Base-by-base conservation (phyloP, 2,329 filamentous ascomycete genomes). In the Ophiostoma sp. region DNA sequence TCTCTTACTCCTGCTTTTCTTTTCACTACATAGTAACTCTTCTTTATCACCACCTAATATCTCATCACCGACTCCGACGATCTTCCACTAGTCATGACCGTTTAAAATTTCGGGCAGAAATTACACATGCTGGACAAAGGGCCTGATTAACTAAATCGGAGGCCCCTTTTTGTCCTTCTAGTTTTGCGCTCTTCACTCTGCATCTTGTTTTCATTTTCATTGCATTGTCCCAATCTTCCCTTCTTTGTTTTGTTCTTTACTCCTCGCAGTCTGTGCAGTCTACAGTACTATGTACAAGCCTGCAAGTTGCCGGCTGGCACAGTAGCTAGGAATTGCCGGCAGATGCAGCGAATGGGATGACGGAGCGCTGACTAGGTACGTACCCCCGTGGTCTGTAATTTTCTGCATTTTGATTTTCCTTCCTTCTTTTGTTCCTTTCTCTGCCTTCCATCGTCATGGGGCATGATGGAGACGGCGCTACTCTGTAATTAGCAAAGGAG, bases 41-140 rank as follows among this genome's bases (percentile, higher is more conserved):
- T 57, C 52, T 13, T 5, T 57, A 27, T 27, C 27, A 27, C n/a
- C 48, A n/a, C 52, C 10, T 57, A 23, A 27, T 27, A 57, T 57
- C 48, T 52, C 48, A 52, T 20, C 48, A 31, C 27, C 0, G 48
- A 11, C 48, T 27, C 23, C 54, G 57, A 62, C 27, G 57, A 62
- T 62, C 57, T 62, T 62, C 33, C 60, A 64, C 60, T 64, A 64
- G 60, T n/a, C 31, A 35, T 33, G 60, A 64, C 60, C 60, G 60
- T 64, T 64, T 64, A 17, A 31, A 15, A n/a, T 64, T 64, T 36
- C 23, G n/a, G 31, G 52, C 52, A 57, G n/a, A 57, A 57, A 57
- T 57, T 57, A 57, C 23, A 23, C 52, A 27, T 57, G 52, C 48
- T 27, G 44, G 17, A 48, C 10, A 48, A 48, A n/a, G 52, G n/a